Conservation (phyloP, 768 basidiomycete species). For the Leucocoprinus birnbaumii region DNA sequence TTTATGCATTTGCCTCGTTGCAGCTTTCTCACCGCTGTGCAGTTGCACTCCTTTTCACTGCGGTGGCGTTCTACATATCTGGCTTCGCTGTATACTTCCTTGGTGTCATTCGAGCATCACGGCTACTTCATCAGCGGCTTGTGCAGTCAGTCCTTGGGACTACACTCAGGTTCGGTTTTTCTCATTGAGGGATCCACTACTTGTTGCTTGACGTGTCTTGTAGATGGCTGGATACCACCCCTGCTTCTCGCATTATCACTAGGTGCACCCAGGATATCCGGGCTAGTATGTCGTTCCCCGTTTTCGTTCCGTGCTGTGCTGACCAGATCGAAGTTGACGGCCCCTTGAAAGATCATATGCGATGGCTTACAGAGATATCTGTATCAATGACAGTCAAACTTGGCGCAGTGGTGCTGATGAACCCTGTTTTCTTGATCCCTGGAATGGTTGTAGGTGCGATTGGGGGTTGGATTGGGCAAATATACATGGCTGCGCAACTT, state of each 20-base stretch:
- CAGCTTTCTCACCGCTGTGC: background rate
- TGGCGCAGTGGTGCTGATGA: slow-evolving; percentile 36
- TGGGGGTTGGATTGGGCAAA: slow-evolving; percentile 24
- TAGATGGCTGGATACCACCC: slow-evolving; percentile 44
- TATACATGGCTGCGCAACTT: slow-evolving; percentile 44
- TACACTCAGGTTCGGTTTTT: slow-evolving; percentile 46
- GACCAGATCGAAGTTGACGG: slow-evolving; percentile 53
- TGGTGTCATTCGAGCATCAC: slow-evolving; percentile 50
- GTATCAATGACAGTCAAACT: slow-evolving; percentile 37
- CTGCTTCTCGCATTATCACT: slow-evolving; percentile 50
- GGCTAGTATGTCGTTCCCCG: slow-evolving; percentile 20
- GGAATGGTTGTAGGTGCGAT: slow-evolving; percentile 18
- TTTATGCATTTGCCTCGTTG: background rate
- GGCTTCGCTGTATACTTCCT: slow-evolving; percentile 37
- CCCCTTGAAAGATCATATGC: slow-evolving; percentile 25
- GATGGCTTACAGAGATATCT: slow-evolving; percentile 26
- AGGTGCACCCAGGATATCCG: slow-evolving; percentile 65
- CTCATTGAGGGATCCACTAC: background rate
- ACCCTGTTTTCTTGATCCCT: slow-evolving; percentile 36
- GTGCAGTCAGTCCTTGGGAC: slow-evolving; percentile 52
- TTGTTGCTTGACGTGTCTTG: background rate
- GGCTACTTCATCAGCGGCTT: slow-evolving; percentile 47
- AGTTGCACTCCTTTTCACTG: slow-evolving; percentile 9
- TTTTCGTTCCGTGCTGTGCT: background rate
- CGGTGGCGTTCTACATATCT: slow-evolving; percentile 26